A percentile compares a stretch with the other conserved stretches of the same genome.
These are phyloP conservation scores for Cichorium intybus DNA, from an alignment of 140 eudicot species.

Conservation along the genomic window DNA sequence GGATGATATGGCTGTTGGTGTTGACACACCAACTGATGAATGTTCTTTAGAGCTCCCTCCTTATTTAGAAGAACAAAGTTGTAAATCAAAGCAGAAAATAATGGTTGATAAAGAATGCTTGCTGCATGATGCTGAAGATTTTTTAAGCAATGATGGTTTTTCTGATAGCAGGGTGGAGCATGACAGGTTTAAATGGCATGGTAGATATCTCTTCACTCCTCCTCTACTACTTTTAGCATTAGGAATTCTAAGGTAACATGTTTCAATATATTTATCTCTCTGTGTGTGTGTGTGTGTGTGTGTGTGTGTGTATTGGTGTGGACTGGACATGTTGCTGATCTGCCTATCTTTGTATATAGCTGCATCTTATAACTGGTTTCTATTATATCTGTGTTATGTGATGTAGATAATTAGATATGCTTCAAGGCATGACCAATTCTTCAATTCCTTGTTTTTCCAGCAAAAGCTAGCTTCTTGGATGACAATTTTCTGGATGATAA, in stretches of 20 bases:
- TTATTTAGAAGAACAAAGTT: conserved; percentile 24
- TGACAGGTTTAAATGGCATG: conserved; percentile 37
- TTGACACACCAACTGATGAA: conserved; percentile 28
- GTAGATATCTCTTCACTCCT: conserved; percentile 29
- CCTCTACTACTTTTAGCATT: conserved; percentile 5
- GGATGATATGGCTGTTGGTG: conserved; percentile 45
- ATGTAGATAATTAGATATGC: background rate
- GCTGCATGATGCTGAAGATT: conserved; percentile 18
- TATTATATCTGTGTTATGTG: background rate
- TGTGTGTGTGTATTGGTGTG: too few species aligned
- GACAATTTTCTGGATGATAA: conserved; percentile 41
- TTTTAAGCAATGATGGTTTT: conserved; percentile 35
- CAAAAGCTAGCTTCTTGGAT: conserved; percentile 37
- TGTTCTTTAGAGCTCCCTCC: conserved; percentile 36
- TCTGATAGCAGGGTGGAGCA: conserved; percentile 33
- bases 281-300: too few species aligned
- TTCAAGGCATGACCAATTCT: conserved; percentile 15
- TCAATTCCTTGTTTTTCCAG: conserved; percentile 27
- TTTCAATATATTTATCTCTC: conserved; percentile 11
- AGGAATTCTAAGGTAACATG: background rate
- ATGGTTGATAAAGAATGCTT: conserved; percentile 24
- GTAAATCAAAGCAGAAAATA: conserved; percentile 27
- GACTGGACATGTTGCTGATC: too few species aligned
- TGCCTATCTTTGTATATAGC: too few species aligned
- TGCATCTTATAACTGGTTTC: too few species aligned